Evolutionary conservation across 1,139 yeast genomes (phyloP).

Genomic region (Casaregolazyma suthepensis): DNA sequence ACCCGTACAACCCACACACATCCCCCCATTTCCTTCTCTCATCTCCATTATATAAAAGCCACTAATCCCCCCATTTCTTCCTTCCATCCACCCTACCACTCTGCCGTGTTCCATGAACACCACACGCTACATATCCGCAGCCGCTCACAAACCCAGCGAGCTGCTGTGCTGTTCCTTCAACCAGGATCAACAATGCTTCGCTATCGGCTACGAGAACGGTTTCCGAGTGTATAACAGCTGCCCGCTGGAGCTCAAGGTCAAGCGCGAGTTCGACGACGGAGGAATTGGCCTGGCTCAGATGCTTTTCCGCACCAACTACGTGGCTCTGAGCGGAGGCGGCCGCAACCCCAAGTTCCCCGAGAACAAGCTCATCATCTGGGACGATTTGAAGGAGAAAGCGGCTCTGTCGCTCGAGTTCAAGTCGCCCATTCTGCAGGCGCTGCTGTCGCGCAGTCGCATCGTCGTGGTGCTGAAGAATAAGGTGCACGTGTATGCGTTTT

Average conservation of each 20-base stretch:
- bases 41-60: neutral
- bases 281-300: constrained; percentile 75
- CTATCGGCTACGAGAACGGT: constrained; percentile 75
- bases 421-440: constrained; percentile 66
- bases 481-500: constrained; percentile 71
- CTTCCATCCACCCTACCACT: neutral
- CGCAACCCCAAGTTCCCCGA: constrained; percentile 67
- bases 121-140: constrained; percentile 17
- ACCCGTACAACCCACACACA: too few species aligned
- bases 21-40: too few species aligned
- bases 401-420: constrained; percentile 71
- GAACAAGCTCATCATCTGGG: constrained; percentile 80
- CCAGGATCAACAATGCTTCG: constrained; percentile 88
- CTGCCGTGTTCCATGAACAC: constrained; percentile 19
- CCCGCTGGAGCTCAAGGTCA: constrained; percentile 76
- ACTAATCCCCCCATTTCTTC: neutral
- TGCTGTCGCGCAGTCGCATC: constrained; percentile 68
- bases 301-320: constrained; percentile 85
- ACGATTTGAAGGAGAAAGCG: constrained; percentile 72
- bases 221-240: constrained; percentile 83
- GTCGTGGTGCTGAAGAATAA: constrained; percentile 63
- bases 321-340: constrained; percentile 89
- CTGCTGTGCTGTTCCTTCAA: constrained; percentile 65
- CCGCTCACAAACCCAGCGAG: constrained; percentile 32
- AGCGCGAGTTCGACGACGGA: constrained; percentile 42